Conservation (phyloP, 177 flowering plant species). For the Vitis hybrid region DNA sequence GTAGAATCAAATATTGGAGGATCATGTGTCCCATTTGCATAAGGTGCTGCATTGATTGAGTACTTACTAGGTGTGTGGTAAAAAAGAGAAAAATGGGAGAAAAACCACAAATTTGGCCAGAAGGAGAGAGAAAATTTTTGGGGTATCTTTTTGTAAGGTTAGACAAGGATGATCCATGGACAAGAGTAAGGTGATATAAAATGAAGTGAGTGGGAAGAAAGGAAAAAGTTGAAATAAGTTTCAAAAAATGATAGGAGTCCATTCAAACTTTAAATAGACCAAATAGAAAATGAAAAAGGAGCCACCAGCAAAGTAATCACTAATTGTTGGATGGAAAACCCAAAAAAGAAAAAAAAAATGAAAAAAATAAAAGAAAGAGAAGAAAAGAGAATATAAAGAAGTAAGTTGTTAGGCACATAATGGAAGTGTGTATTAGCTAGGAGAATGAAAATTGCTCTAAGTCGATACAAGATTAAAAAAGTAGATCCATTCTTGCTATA, state of each 20-base stretch:
- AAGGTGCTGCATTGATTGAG: too few species aligned
- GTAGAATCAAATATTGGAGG: too few species aligned
- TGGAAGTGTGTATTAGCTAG: background rate
- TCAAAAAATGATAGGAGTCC: background rate
- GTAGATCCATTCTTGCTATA: background rate
- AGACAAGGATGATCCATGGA: background rate
- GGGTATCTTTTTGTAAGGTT: background rate
- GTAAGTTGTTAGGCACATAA: background rate
- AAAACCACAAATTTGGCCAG: too few species aligned
- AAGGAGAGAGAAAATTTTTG: too few species aligned
- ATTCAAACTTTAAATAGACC: background rate
- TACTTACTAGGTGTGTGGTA: too few species aligned
- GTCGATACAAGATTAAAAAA: background rate
- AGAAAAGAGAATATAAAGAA: too few species aligned
- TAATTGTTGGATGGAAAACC: background rate
- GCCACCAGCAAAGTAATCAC: background rate
- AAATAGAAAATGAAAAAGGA: background rate
- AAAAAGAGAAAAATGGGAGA: too few species aligned
- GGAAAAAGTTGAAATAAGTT: background rate
- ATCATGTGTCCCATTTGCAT: too few species aligned
- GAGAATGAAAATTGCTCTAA: background rate
- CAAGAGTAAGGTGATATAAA: background rate
- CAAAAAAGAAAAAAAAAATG: background rate
- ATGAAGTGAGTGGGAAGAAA: background rate
- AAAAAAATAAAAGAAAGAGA: too few species aligned